Evolutionary conservation across 257 asterid genomes (phyloP).

Genomic region (Paraleonurus japonicus): DNA sequence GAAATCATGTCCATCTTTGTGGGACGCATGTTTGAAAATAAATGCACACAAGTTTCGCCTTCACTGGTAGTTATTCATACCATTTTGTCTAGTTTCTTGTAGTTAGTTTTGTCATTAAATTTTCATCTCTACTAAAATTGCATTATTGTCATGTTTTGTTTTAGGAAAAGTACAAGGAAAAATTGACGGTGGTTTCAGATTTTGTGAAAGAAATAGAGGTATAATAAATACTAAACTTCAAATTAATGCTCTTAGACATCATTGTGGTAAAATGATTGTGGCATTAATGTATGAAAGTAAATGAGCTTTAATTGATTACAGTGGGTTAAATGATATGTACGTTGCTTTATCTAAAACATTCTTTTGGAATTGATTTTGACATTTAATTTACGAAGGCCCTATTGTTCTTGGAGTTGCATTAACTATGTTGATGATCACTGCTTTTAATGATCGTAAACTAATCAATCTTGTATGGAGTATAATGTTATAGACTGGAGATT

Average conservation of each 20-base stretch:
- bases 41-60: too few relatives aligned
- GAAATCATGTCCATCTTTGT: too few relatives aligned
- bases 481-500: background rate
- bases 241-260: conserved; percentile 23
- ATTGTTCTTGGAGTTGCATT: background rate
- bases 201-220: conserved; percentile 78
- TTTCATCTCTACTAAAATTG: conserved; percentile 9
- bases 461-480: background rate
- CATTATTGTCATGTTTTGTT: conserved; percentile 8
- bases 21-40: too few relatives aligned
- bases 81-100: background rate
- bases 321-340: background rate
- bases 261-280: background rate
- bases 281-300: conserved; percentile 12
- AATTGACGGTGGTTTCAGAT: conserved; percentile 51
- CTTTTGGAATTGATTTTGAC: background rate
- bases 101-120: background rate
- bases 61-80: background rate
- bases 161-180: conserved; percentile 70
- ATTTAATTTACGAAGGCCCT: background rate
- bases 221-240: conserved; percentile 7
- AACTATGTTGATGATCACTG: background rate
- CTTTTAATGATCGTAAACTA: background rate
- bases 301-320: background rate
- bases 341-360: background rate